Percentiles rank a stretch among this genome's conserved stretches.
Evolutionary conservation across 1,139 yeast genomes (phyloP).

Genomic region (Candida gigantensis): DNA sequence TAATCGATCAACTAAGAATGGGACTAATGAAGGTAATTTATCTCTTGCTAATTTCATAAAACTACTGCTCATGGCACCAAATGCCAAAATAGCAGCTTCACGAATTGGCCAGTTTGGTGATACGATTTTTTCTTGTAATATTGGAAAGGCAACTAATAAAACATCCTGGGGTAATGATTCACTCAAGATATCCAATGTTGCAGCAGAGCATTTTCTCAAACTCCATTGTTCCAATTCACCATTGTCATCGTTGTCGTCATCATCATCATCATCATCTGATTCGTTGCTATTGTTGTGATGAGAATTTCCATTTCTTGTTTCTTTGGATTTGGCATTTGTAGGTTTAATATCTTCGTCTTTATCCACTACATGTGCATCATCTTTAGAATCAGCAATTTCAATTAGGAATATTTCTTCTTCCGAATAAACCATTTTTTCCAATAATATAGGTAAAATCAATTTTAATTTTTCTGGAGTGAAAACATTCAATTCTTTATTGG

Average conservation of each 20-base stretch:
- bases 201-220: slow-evolving; percentile 90
- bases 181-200: slow-evolving; percentile 83
- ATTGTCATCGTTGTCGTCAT: slow-evolving; percentile 67
- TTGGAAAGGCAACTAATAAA: slow-evolving; percentile 67
- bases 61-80: slow-evolving; percentile 94
- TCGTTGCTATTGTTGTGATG: slow-evolving; percentile 17
- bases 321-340: slow-evolving; percentile 66
- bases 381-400: slow-evolving; percentile 70
- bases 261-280: slow-evolving; percentile 48
- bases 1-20: slow-evolving; percentile 79
- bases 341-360: slow-evolving; percentile 88
- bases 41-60: slow-evolving; percentile 71
- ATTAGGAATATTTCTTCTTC: slow-evolving; percentile 76
- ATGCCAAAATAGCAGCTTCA: slow-evolving; percentile 90
- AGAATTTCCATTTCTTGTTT: slow-evolving; percentile 41
- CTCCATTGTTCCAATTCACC: slow-evolving; percentile 79
- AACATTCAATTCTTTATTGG: slow-evolving; percentile 50
- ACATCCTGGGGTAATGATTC: slow-evolving; percentile 68
- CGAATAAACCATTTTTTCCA: slow-evolving; percentile 84
- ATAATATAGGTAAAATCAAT: slow-evolving; percentile 68
- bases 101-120: slow-evolving; percentile 82
- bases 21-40: slow-evolving; percentile 78
- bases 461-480: slow-evolving; percentile 56
- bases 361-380: slow-evolving; percentile 69
- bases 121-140: slow-evolving; percentile 68